Evolutionary conservation across 768 basidiomycete species (phyloP).

Genomic region (Auricularia sp.): DNA sequence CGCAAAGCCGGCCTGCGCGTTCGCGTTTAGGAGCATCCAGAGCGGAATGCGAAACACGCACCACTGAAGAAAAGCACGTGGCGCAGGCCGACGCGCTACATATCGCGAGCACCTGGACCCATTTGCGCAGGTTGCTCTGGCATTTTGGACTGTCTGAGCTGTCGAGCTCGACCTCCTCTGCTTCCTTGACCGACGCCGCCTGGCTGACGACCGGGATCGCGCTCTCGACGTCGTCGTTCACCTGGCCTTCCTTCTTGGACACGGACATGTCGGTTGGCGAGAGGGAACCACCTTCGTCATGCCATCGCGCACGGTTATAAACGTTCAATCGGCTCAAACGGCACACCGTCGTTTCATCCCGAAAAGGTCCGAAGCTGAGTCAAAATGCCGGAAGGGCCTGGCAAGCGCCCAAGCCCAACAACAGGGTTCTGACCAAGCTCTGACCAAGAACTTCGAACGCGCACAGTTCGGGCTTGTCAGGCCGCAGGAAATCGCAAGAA

Average conservation of each 20-base stretch:
- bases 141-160: neutral
- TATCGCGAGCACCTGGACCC: conserved; percentile 3
- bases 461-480: no score
- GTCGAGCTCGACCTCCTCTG: neutral
- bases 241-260: neutral
- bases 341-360: neutral
- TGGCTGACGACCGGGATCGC: neutral
- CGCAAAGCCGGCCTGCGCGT: conserved; percentile 45
- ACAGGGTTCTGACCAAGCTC: neutral
- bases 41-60: conserved; percentile 3
- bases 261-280: neutral
- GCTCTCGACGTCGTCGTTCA: neutral
- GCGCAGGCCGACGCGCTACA: conserved; percentile 13
- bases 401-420: neutral
- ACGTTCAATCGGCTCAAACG: neutral
- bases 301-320: neutral
- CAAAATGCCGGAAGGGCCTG: neutral
- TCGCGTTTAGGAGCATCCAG: neutral
- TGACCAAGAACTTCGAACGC: neutral
- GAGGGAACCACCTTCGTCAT: neutral
- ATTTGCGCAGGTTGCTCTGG: neutral
- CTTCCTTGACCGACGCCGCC: neutral
- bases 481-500: no score
- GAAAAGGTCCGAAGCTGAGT: neutral
- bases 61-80: conserved; percentile 30